phyloP scores from a whole-genome alignment of 108 stramenopile genomes.

The Nitzschia sp. region DNA sequence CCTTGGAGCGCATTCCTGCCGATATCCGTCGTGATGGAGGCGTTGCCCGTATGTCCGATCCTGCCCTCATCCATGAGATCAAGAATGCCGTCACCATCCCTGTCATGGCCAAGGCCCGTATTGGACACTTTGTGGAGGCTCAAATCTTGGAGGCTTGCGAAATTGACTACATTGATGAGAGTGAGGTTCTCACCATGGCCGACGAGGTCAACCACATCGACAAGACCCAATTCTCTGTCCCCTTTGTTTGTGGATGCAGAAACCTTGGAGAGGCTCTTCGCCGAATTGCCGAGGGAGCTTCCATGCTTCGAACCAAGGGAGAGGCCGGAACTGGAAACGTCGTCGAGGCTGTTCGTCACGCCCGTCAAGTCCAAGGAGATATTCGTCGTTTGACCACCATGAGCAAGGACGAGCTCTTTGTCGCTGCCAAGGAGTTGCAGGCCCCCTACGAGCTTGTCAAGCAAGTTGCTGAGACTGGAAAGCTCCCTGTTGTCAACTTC shows the following conservation, averaged over 20 bases:
- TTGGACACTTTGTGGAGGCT: constrained; percentile 99
- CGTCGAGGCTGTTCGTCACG: constrained; percentile 98
- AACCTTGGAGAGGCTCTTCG: constrained; percentile 98
- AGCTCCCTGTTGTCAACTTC: constrained; percentile 98
- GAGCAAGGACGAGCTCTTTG: constrained; percentile 96
- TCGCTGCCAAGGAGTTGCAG: constrained; percentile 93
- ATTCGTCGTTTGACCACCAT: constrained; percentile 81
- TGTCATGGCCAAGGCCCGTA: constrained; percentile 99
- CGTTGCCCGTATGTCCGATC: constrained; percentile 98
- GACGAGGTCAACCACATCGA: constrained; percentile 99
- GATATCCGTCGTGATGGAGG: constrained; percentile 99
- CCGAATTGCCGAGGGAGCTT: constrained; percentile 95
- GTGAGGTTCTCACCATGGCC: constrained; percentile 98
- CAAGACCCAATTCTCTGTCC: constrained; percentile 94
- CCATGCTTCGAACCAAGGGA: constrained; percentile 99
- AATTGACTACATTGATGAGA: constrained; percentile 98
- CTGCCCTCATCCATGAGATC: constrained; percentile 95
- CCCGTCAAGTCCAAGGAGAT: constrained; percentile 86
- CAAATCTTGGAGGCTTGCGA: constrained; percentile 98
- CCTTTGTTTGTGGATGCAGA: constrained; percentile 99
- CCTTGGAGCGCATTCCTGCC: constrained; percentile 98
- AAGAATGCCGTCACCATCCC: constrained; percentile 99
- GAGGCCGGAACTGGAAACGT: constrained; percentile 99
- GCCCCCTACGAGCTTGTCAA: constrained; percentile 93
- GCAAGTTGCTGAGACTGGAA: constrained; percentile 87